These are phyloP conservation scores for Diversispora epigaea DNA, from an alignment of 192 early-diverging fungal species.

Conservation along the genomic window DNA sequence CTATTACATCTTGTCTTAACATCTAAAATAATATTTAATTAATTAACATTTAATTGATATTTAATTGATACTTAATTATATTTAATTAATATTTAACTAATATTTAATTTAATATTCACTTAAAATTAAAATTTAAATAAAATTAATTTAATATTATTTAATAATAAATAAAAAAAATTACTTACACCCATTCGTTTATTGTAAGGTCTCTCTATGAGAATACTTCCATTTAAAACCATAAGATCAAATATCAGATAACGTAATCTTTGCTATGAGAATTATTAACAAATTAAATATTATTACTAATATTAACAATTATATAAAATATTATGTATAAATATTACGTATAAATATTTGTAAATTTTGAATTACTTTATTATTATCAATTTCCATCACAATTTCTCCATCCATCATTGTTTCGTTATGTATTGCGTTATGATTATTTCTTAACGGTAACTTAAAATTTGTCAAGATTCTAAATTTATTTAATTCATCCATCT, in stretches of 20 bases:
- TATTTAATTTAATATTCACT: neutral
- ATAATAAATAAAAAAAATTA: neutral
- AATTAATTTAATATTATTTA: neutral
- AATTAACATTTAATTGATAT: neutral
- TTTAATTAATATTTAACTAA: neutral
- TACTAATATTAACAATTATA: neutral
- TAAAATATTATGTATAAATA: neutral
- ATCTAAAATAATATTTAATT: conserved; percentile 40
- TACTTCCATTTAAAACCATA: conserved; percentile 56
- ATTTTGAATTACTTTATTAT: conserved; percentile 39
- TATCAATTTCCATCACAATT: conserved; percentile 60
- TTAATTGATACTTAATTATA: neutral
- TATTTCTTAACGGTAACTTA: conserved; percentile 46
- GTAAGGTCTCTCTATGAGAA: conserved; percentile 55
- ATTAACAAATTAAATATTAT: neutral
- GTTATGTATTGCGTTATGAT: conserved; percentile 44
- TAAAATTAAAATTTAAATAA: too few relatives aligned
- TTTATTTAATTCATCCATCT: conserved; percentile 68
- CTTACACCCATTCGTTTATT: conserved; percentile 61
- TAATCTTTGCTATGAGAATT: conserved; percentile 37
- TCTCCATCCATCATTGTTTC: conserved; percentile 75
- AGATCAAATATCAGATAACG: conserved; percentile 61
- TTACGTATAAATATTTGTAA: neutral
- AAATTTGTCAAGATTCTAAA: conserved; percentile 57
- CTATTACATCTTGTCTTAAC: conserved; percentile 55